Percentiles rank a stretch among this genome's conserved stretches.
Evolutionary conservation across 2,329 filamentous ascomycete genomes (phyloP).

Genomic region (Diaporthe destruens): DNA sequence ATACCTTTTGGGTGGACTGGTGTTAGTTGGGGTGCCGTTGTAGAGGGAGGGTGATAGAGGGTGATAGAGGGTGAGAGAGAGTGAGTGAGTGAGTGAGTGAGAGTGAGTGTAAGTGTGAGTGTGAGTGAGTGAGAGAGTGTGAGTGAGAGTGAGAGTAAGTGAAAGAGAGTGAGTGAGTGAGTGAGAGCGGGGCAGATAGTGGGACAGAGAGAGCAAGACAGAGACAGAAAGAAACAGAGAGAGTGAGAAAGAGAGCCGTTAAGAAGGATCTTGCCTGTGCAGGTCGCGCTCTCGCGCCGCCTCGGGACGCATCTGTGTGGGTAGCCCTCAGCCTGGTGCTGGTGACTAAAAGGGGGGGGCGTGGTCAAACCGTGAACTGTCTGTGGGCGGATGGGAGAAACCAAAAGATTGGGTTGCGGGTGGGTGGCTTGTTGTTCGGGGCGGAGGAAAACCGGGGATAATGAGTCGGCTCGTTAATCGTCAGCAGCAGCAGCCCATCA

Average conservation of each 20-base stretch:
- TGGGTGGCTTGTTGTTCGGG: background rate
- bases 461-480: background rate
- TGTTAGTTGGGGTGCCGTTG: background rate
- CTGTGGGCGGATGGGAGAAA: no score
- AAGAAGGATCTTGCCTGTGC: slow-evolving; percentile 26
- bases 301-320: slow-evolving; percentile 36
- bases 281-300: slow-evolving; percentile 39
- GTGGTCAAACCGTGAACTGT: background rate
- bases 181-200: no score
- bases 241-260: background rate
- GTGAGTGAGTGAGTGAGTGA: no score
- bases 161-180: no score
- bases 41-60: no score
- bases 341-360: no score
- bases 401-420: background rate
- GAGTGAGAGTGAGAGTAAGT: no score
- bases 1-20: slow-evolving; percentile 21
- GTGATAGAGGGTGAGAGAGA: background rate
- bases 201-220: no score
- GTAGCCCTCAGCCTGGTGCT: background rate
- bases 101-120: no score
- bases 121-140: no score
- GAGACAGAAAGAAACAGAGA: no score
- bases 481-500: background rate
- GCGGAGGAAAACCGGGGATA: slow-evolving; percentile 2